phyloP scores from a whole-genome alignment of 2,329 filamentous ascomycete genomes.

The Chaetomium strumarium region DNA sequence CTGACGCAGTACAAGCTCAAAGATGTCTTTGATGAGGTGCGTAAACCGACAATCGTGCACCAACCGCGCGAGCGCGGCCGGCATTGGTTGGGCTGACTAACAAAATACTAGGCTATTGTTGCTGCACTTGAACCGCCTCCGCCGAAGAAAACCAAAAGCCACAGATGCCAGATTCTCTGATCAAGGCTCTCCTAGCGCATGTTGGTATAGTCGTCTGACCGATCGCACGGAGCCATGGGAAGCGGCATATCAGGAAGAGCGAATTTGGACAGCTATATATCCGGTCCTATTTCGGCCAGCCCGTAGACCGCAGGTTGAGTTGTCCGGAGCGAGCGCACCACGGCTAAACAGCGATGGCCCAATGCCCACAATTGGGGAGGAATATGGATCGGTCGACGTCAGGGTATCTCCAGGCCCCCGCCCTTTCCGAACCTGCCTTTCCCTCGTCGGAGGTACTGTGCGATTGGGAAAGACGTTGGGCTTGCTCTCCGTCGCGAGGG shows the following conservation, averaged over 20 bases:
- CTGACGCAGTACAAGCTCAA: slow-evolving; percentile 98
- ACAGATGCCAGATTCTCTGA: slow-evolving; percentile 67
- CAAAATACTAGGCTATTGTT: slow-evolving; percentile 70
- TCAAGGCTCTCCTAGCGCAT: slow-evolving; percentile 24
- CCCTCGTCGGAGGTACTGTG: background rate
- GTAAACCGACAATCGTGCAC: slow-evolving; percentile 22
- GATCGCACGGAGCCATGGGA: slow-evolving; percentile 1
- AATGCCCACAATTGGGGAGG: background rate
- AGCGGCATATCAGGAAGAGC: background rate
- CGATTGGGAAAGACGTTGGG: background rate
- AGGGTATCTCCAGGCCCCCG: background rate
- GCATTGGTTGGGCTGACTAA: slow-evolving; percentile 19
- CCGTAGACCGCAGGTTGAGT: background rate
- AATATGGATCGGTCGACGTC: background rate
- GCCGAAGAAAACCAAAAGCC: slow-evolving; percentile 59
- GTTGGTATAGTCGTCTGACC: slow-evolving; percentile 10
- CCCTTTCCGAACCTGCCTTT: background rate
- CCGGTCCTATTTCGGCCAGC: background rate
- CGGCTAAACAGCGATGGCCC: background rate
- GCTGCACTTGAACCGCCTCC: slow-evolving; percentile 85
- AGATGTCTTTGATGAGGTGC: slow-evolving; percentile 97
- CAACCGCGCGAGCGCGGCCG: background rate
- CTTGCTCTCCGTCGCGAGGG: background rate
- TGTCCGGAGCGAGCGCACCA: background rate
- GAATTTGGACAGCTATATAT: slow-evolving; percentile 17